Evolutionary conservation across 2,329 filamentous ascomycete species (phyloP), one percentile per base, ranked within the genome.

Genomic region (Aspergillus transmontanensis): DNA sequence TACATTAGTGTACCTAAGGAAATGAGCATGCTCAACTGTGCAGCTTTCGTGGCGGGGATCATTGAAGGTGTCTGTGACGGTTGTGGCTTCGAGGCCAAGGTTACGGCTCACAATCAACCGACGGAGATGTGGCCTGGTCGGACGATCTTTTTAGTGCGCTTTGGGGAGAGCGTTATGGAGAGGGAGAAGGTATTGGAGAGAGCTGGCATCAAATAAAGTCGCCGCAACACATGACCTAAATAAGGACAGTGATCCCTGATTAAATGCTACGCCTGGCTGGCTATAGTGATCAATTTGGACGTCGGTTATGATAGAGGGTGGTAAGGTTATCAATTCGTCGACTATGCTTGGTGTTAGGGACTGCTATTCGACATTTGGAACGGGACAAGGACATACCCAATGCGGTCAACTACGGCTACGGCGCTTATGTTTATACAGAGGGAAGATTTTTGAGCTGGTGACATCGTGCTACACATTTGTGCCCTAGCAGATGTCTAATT

Each of bases 41-140:
- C 94, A 21, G 95, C 95, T 11, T 99, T 92, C 75, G 93, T 97
- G 23, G 95, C 95, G 0, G 95, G 95, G 21, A 91, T 99, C 66
- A 89, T 99, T 61, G 95, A 99, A 84, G 95, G 95, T 26, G 89
- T 97, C 12, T 97, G 95, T 78, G 95, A 98, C 79, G 94, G 93
- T 10, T 92, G 92, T 48, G 94, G 91, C 7, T 97, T 97, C 75
- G 89, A 90, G 54, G 94, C 93, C 0, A 89, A 90, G 66, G 95
- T 98, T 23, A 95, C 91, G 63, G 94, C 95, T 69, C 95, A 99
- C 77, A 93, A 88, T 66, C 89, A 86, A 34, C 82, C 77, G 50
- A 85, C 83, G 65, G 92, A 94, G 73, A 90, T 98, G 88, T 98
- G 94, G 94, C 95, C 95, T 0, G 92, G 92, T 39, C 92, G 95